Evolutionary conservation across 148 eudicot genomes (phyloP).

Genomic region (Cornus florida): DNA sequence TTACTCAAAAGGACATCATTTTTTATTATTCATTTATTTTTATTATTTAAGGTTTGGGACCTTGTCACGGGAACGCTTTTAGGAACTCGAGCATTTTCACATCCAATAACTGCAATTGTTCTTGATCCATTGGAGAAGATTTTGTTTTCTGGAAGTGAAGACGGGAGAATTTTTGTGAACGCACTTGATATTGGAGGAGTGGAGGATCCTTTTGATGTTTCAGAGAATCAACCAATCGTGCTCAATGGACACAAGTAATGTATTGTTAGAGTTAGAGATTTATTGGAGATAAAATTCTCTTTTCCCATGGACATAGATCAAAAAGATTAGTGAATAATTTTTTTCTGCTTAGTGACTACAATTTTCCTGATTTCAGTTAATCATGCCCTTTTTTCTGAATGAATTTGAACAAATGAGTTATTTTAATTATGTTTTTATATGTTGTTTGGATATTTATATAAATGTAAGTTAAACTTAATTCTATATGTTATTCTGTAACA

Average conservation of each 20-base stretch:
- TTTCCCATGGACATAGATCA: background rate
- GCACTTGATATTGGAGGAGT: constrained; percentile 5
- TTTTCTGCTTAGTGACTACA: too few species aligned
- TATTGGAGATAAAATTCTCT: background rate
- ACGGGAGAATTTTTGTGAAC: constrained; percentile 21
- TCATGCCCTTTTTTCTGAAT: too few species aligned
- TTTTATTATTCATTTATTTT: background rate
- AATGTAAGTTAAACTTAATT: too few species aligned
- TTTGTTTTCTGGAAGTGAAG: constrained; percentile 22
- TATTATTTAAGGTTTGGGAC: constrained; percentile 19
- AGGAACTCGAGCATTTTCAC: constrained; percentile 7
- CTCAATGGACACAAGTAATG: constrained; percentile 22
- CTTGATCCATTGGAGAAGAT: constrained; percentile 20
- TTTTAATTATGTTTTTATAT: too few species aligned
- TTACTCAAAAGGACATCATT: background rate
- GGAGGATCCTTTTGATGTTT: constrained; percentile 4
- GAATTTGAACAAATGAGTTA: background rate
- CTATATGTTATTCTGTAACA: too few species aligned
- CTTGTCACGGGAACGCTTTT: constrained; percentile 13
- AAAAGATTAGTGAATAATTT: background rate
- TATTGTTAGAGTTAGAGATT: background rate
- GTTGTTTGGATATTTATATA: too few species aligned
- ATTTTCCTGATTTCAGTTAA: background rate
- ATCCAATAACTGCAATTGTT: constrained; percentile 22
- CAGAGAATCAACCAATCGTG: constrained; percentile 8